Conservation (phyloP, 164 flowering plant genomes). For the Taxillus chinensis region DNA sequence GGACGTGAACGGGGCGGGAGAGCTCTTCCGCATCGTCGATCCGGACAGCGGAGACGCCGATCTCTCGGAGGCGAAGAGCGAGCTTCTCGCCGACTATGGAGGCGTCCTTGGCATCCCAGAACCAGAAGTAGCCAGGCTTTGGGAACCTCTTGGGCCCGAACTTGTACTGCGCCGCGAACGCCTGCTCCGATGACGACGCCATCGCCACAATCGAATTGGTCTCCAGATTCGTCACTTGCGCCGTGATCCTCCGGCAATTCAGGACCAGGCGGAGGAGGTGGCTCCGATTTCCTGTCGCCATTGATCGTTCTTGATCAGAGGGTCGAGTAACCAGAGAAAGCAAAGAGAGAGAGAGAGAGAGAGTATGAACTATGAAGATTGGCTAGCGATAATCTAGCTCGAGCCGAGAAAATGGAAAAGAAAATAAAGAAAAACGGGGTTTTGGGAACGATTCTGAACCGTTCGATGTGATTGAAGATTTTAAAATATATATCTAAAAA, state of each 20-base stretch:
- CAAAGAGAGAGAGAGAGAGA: too few relatives aligned
- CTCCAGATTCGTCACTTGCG: conserved; percentile 44
- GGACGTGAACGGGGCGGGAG: conserved; percentile 32
- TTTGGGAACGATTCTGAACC: too few relatives aligned
- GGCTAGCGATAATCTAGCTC: too few relatives aligned
- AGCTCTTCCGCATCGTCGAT: conserved; percentile 54
- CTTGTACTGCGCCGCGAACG: conserved; percentile 43
- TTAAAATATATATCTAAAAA: too few relatives aligned
- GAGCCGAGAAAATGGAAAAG: too few relatives aligned
- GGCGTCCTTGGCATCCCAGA: conserved; percentile 53
- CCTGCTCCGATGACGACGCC: conserved; percentile 72
- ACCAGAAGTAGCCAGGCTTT: conserved; percentile 35
- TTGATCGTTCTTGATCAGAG: too few relatives aligned
- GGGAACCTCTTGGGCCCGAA: conserved; percentile 44
- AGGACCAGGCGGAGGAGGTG: conserved; percentile 47
- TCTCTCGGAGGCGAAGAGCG: conserved; percentile 38
- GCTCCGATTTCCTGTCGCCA: too few relatives aligned
- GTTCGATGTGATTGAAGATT: too few relatives aligned
- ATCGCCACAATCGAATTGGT: conserved; percentile 61
- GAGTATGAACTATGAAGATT: too few relatives aligned
- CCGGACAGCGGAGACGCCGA: conserved; percentile 41
- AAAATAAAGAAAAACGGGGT: too few relatives aligned
- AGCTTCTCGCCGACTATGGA: conserved; percentile 61
- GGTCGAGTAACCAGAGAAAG: conserved; percentile 6
- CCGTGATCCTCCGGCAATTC: conserved; percentile 59